Conservation (phyloP, 164 flowering plant genomes). For the Paratinospora sagittata region DNA sequence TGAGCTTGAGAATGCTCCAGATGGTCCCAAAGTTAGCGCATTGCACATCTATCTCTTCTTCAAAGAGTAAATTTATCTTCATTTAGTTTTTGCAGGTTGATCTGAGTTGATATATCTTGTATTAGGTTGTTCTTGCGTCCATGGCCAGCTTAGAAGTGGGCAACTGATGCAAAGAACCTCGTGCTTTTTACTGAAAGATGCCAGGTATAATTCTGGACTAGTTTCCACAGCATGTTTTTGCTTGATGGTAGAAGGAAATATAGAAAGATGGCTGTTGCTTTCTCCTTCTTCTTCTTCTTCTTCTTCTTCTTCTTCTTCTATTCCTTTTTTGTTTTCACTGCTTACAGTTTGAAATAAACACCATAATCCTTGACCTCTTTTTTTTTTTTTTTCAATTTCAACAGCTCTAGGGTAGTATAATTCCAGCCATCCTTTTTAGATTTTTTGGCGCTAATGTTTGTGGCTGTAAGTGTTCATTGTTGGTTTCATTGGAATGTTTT, state of each 20-base stretch:
- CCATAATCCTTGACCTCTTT: too few species aligned
- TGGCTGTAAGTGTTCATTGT: too few species aligned
- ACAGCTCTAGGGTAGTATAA: too few species aligned
- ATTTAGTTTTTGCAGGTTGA: background rate
- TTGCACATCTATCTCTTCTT: conserved; percentile 6
- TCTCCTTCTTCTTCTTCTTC: background rate
- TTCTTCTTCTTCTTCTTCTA: background rate
- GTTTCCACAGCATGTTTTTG: background rate
- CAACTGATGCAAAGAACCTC: conserved; percentile 75
- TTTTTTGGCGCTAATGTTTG: background rate
- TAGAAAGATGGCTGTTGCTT: background rate
- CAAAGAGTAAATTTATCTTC: background rate
- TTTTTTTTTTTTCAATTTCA: too few species aligned
- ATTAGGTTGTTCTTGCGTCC: conserved; percentile 85
- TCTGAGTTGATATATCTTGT: conserved; percentile 18
- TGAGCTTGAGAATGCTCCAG: conserved; percentile 83
- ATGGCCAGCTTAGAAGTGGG: conserved; percentile 98
- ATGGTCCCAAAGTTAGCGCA: conserved; percentile 89
- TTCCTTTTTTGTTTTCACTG: too few species aligned
- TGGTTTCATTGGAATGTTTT: background rate
- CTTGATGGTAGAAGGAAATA: background rate
- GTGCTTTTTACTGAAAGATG: conserved; percentile 94
- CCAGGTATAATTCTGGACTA: conserved; percentile 48
- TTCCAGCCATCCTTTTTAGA: too few species aligned
- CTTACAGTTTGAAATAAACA: too few species aligned